Evolutionary conservation across 2,329 filamentous ascomycete genomes (phyloP).

Genomic region (Corynespora cassiicola): DNA sequence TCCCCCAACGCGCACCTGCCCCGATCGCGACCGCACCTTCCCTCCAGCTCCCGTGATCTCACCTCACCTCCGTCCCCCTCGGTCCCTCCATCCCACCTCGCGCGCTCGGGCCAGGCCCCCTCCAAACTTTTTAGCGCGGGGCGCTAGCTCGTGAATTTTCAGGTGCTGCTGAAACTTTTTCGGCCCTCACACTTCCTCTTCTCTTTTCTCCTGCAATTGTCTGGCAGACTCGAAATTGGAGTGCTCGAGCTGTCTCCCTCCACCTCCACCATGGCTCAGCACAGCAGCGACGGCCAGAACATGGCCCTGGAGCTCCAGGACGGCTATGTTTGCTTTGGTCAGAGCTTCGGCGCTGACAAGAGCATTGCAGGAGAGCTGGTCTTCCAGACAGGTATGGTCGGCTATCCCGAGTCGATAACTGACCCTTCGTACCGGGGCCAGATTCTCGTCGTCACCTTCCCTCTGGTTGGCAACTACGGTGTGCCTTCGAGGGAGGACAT

Average conservation of each 20-base stretch:
- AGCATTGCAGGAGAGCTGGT: constrained; percentile 96
- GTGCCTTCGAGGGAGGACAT: constrained; percentile 86
- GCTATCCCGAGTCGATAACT: constrained; percentile 92
- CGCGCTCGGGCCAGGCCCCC: too few species aligned
- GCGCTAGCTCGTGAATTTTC: too few species aligned
- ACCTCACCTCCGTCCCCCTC: too few species aligned
- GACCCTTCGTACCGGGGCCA: constrained; percentile 90
- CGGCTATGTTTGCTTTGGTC: constrained; percentile 88
- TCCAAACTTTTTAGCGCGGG: too few species aligned
- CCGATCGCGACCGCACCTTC: too few species aligned
- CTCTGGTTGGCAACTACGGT: constrained; percentile 95
- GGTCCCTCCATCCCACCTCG: too few species aligned
- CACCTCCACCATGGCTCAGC: constrained; percentile 37
- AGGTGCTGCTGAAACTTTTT: too few species aligned
- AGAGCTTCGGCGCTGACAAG: constrained; percentile 95
- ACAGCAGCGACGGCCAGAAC: constrained; percentile 57
- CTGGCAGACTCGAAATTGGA: constrained; percentile 37
- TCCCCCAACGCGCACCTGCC: too few species aligned
- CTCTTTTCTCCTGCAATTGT: constrained; percentile 28
- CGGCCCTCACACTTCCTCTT: constrained; percentile 22
- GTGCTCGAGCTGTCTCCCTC: constrained; percentile 41
- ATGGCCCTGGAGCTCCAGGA: constrained; percentile 93
- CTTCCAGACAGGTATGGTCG: constrained; percentile 99
- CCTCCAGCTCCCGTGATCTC: too few species aligned
- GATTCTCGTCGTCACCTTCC: constrained; percentile 96